Evolutionary conservation across 306 rosid genomes (phyloP).

Genomic region (Pyrus communis): DNA sequence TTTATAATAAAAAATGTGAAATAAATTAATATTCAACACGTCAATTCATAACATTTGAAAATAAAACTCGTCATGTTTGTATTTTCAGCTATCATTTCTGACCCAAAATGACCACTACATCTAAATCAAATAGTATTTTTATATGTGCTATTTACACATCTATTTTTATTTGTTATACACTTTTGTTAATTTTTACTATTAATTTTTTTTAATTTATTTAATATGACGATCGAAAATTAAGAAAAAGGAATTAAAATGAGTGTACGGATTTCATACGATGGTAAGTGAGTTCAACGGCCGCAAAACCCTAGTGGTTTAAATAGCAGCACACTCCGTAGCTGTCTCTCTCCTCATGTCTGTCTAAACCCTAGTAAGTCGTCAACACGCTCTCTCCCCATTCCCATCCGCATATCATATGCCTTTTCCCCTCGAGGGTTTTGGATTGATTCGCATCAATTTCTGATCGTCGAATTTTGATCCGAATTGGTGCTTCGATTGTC

Average conservation of each 20-base stretch:
- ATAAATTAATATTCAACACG: too few relatives aligned
- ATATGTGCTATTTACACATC: too few relatives aligned
- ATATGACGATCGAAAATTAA: rapidly evolving
- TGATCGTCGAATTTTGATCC: slow-evolving; percentile 13
- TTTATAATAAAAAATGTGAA: too few relatives aligned
- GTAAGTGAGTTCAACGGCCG: slow-evolving; percentile 5
- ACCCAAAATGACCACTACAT: too few relatives aligned
- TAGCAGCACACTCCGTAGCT: slow-evolving; percentile 8
- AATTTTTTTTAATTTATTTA: too few relatives aligned
- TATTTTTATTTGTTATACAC: too few relatives aligned
- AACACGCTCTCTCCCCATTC: not conserved
- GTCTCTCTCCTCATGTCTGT: slow-evolving; percentile 19
- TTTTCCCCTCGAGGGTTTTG: slow-evolving; percentile 33
- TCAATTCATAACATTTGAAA: too few relatives aligned
- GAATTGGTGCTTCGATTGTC: not conserved
- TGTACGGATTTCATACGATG: not conserved
- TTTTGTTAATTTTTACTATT: too few relatives aligned
- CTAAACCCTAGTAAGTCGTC: slow-evolving; percentile 40
- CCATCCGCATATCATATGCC: not conserved
- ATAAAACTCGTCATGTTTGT: too few relatives aligned
- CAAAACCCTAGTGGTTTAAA: slow-evolving; percentile 78
- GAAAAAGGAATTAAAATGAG: too few relatives aligned
- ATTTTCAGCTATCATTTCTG: too few relatives aligned
- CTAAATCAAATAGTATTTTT: too few relatives aligned
- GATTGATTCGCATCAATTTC: slow-evolving; percentile 11